Conservation (phyloP, 805 yeast species). For the Ogataea trehalophila region DNA sequence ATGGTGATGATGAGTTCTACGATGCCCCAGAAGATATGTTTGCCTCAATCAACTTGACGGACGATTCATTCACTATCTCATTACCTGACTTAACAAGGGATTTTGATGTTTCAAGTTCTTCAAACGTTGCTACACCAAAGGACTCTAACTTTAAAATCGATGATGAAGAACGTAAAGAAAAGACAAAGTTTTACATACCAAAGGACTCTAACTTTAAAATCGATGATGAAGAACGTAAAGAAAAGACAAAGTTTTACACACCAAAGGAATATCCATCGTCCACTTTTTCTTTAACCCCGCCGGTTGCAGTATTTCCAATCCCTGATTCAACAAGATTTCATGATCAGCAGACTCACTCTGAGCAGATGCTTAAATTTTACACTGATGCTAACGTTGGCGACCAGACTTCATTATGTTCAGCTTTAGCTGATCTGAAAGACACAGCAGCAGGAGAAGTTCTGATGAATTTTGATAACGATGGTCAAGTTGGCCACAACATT, state of each 20-base stretch:
- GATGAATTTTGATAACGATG: slow-evolving; percentile 11
- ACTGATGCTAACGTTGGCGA: slow-evolving; percentile 3
- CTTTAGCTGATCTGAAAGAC: slow-evolving; percentile 18
- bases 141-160: slow-evolving; percentile 1
- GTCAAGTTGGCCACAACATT: neutral
- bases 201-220: neutral
- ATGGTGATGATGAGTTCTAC: neutral
- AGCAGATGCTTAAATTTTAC: neutral
- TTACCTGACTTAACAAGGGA: slow-evolving; percentile 12
- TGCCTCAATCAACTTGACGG: slow-evolving; percentile 12
- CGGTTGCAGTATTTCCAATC: neutral
- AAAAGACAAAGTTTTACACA: slow-evolving; percentile 9
- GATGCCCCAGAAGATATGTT: slow-evolving; percentile 13
- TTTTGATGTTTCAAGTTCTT: slow-evolving; percentile 1
- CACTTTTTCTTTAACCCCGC: slow-evolving; percentile 1
- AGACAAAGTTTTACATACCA: neutral
- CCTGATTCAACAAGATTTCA: too few species aligned
- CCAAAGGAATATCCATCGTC: slow-evolving; percentile 14
- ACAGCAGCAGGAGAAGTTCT: slow-evolving; percentile 19
- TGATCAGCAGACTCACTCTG: too few species aligned
- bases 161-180: slow-evolving; percentile 6
- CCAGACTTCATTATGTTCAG: slow-evolving; percentile 25
- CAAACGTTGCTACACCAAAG: too few species aligned
- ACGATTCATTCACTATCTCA: slow-evolving; percentile 11
- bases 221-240: slow-evolving; percentile 8